Percentiles rank a stretch among this genome's conserved stretches.
Evolutionary conservation across 164 flowering plant species (phyloP).

Genomic region (Cinnamomum chago): DNA sequence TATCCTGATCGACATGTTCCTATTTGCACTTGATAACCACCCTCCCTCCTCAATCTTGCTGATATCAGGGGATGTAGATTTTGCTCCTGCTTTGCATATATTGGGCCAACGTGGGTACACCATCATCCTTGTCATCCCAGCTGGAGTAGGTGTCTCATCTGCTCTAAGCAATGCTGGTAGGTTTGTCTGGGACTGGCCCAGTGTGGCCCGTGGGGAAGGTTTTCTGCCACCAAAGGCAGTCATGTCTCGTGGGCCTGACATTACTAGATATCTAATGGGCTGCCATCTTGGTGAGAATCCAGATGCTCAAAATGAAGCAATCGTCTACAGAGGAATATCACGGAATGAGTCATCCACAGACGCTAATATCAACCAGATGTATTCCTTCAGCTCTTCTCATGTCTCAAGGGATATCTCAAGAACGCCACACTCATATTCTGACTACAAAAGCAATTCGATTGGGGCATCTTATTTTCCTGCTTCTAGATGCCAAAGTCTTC

Average conservation of each 20-base stretch:
- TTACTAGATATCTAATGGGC: conserved; percentile 34
- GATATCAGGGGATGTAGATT: conserved; percentile 95
- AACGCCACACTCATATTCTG: conserved; percentile 48
- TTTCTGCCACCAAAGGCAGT: conserved; percentile 56
- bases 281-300: conserved; percentile 34
- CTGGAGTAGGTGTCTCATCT: conserved; percentile 77
- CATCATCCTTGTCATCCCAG: conserved; percentile 81
- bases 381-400: conserved; percentile 25
- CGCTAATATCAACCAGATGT: conserved; percentile 17
- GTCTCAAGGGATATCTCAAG: conserved; percentile 37
- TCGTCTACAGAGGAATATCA: conserved; percentile 55
- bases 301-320: conserved; percentile 58
- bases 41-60: conserved; percentile 89
- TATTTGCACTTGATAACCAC: conserved; percentile 92
- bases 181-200: conserved; percentile 96
- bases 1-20: conserved; percentile 90
- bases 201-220: conserved; percentile 91
- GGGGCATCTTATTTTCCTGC: conserved; percentile 31
- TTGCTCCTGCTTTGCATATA: conserved; percentile 92
- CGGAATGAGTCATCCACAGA: conserved; percentile 25
- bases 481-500: conserved; percentile 50
- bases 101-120: conserved; percentile 96
- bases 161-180: conserved; percentile 85
- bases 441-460: conserved; percentile 32
- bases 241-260: conserved; percentile 36